Evolutionary conservation across 352 stramenopile genomes (phyloP).

Genomic region (Pythium periplocum): DNA sequence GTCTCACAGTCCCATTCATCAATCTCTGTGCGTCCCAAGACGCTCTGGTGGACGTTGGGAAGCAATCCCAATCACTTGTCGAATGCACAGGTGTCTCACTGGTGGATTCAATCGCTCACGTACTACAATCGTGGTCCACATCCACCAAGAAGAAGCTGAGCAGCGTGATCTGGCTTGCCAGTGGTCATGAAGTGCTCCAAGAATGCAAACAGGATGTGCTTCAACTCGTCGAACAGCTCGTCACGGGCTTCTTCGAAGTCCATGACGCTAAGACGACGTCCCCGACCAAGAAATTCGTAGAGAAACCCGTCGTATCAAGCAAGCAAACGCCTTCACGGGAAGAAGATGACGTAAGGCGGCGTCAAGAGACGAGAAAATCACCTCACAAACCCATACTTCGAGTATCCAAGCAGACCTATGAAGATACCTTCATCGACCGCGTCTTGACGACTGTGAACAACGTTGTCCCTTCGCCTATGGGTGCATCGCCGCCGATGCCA

Average conservation of each 20-base stretch:
- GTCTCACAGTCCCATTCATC: conserved; percentile 79
- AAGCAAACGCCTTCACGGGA: no score
- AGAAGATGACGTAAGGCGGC: neutral
- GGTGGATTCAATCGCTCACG: conserved; percentile 81
- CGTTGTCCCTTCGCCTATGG: conserved; percentile 14
- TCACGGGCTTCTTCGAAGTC: conserved; percentile 91
- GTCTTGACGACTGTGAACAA: conserved; percentile 66
- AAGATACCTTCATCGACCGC: conserved; percentile 87
- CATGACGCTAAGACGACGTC: conserved; percentile 37
- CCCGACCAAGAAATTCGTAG: conserved; percentile 6
- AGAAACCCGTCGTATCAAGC: no score
- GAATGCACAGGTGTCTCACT: conserved; percentile 39
- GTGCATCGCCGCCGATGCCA: neutral
- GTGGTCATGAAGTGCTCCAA: conserved; percentile 93
- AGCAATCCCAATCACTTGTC: conserved; percentile 78
- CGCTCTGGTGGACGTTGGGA: conserved; percentile 71
- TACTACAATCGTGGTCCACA: conserved; percentile 25
- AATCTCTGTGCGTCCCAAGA: conserved; percentile 86
- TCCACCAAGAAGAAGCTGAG: conserved; percentile 17
- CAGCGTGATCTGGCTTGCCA: conserved; percentile 81
- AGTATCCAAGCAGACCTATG: conserved; percentile 37
- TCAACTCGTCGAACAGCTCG: conserved; percentile 89
- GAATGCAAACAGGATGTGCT: conserved; percentile 87
- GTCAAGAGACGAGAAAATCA: no score
- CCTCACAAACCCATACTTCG: no score